A percentile compares a stretch with the other conserved stretches of the same genome.
Evolutionary conservation across 176 grass and related monocot genomes (phyloP).

Genomic region (Paspalum notatum): DNA sequence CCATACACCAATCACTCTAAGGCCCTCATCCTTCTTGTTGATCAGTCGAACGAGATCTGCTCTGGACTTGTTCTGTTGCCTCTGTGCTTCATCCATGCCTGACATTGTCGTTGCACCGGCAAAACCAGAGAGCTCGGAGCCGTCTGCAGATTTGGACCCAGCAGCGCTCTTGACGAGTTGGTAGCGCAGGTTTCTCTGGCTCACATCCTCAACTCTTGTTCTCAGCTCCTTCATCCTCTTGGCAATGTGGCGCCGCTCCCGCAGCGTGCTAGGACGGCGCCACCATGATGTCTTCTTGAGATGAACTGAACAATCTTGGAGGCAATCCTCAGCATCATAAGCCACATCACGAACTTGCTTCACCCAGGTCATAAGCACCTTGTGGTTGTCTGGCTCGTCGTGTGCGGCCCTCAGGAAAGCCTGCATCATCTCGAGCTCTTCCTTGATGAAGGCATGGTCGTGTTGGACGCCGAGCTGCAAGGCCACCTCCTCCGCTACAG

Average conservation of each 20-base stretch:
- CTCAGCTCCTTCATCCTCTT: conserved; percentile 28
- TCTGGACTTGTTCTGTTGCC: background rate
- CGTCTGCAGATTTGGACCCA: background rate
- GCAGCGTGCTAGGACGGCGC: background rate
- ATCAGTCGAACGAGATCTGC: background rate
- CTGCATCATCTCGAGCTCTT: conserved; percentile 20
- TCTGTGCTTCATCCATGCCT: background rate
- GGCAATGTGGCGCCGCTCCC: background rate
- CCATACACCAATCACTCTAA: conserved; percentile 5
- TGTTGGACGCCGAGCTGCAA: too few species aligned
- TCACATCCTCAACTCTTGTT: conserved; percentile 23
- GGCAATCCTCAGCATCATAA: background rate
- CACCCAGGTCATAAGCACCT: conserved; percentile 13
- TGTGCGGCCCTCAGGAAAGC: background rate
- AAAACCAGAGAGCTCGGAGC: background rate
- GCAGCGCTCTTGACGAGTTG: background rate
- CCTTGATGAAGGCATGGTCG: conserved; percentile 3
- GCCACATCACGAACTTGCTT: conserved; percentile 8
- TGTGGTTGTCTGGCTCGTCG: background rate
- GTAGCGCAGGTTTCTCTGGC: too few species aligned
- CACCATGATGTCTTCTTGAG: conserved; percentile 3
- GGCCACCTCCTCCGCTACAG: too few species aligned
- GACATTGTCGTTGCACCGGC: background rate
- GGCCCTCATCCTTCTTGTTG: background rate
- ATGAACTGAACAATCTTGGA: background rate